Evolutionary conservation across 306 rosid genomes (phyloP).

Genomic region (Pterocarpus santalinus): DNA sequence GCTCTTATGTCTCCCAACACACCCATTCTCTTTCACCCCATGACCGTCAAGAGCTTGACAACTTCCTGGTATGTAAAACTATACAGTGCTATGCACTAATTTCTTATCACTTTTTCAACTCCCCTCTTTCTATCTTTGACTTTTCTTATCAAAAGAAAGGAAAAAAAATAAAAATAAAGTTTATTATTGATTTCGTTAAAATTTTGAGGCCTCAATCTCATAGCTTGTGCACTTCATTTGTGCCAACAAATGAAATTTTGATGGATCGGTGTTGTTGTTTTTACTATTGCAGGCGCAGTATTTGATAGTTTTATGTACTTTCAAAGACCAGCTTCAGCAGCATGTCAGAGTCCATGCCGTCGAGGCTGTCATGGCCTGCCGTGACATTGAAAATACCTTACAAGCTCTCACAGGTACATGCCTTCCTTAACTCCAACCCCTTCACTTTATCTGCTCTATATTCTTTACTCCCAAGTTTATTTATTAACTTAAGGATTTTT

Average conservation of each 20-base stretch:
- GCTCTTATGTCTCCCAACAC: conserved; percentile 76
- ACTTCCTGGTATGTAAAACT: conserved; percentile 67
- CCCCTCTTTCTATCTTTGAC: no score
- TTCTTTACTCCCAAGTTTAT: not conserved
- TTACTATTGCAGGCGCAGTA: conserved; percentile 76
- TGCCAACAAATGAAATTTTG: not conserved
- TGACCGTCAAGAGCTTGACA: conserved; percentile 92
- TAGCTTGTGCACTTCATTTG: not conserved
- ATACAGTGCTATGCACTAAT: no score
- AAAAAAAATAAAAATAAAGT: no score
- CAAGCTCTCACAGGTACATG: conserved; percentile 89
- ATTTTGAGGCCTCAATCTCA: no score
- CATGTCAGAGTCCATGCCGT: conserved; percentile 99
- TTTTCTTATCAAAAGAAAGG: no score
- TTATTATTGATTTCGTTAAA: no score
- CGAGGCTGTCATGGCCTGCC: conserved; percentile 99
- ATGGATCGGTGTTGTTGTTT: not conserved
- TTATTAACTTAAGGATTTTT: not conserved
- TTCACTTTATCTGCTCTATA: not conserved
- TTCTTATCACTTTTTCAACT: no score
- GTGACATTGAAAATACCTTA: conserved; percentile 92
- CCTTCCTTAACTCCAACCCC: not conserved
- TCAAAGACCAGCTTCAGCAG: conserved; percentile 97
- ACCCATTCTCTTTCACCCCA: conserved; percentile 74
- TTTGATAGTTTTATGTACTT: conserved; percentile 77